Evolutionary conservation across 2,329 filamentous ascomycete genomes (phyloP).

Genomic region (Diaporthe australafricana): DNA sequence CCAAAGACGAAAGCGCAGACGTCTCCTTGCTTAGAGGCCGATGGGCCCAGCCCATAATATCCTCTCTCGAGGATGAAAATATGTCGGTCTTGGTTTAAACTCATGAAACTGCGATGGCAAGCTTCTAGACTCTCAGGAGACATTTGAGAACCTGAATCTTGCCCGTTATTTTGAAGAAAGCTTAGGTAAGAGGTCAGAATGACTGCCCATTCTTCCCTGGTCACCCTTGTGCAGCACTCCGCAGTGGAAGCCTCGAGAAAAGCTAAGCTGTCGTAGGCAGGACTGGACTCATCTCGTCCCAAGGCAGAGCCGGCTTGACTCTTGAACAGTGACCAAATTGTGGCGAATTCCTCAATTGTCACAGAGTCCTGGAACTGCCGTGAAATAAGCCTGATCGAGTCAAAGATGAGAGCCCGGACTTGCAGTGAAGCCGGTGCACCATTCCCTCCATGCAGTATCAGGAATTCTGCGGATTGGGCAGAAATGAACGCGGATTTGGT

Average conservation of each 20-base stretch:
- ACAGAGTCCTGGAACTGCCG: neutral
- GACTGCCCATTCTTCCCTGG: neutral
- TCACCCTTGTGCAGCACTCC: rapidly evolving
- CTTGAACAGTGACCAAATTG: neutral
- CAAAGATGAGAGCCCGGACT: neutral
- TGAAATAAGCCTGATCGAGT: neutral
- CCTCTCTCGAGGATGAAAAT: neutral
- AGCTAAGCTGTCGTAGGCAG: neutral
- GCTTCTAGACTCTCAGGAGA: neutral
- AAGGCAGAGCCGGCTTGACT: neutral
- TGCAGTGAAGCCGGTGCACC: neutral
- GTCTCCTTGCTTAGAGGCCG: neutral
- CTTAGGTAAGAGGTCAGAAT: neutral
- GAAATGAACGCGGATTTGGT: too few species aligned
- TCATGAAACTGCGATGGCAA: neutral
- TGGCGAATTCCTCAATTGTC: neutral
- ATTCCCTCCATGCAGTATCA: neutral
- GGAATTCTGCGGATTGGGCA: neutral
- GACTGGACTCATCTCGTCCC: neutral
- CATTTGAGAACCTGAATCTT: neutral
- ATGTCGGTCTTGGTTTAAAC: rapidly evolving
- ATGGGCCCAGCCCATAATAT: neutral
- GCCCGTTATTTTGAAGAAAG: neutral
- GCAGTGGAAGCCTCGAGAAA: neutral
- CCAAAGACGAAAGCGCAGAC: neutral